Evolutionary conservation across 306 rosid species (phyloP).

Genomic region (Dicorynia guianensis): DNA sequence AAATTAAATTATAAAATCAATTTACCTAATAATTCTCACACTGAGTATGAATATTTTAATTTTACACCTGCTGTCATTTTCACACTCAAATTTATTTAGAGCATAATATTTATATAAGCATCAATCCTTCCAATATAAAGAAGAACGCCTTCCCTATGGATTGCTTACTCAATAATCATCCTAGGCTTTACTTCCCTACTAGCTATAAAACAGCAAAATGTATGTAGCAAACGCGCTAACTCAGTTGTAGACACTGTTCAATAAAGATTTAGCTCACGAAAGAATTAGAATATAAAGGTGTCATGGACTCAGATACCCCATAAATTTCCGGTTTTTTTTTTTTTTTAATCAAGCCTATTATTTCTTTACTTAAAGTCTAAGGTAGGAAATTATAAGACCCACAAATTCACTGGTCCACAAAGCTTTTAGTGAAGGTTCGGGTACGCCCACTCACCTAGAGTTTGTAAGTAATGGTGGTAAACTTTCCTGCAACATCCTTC

Average conservation of each 20-base stretch:
- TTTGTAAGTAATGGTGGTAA: no score
- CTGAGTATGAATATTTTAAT: no score
- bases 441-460: no score
- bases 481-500: no score
- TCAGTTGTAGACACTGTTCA: background rate
- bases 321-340: background rate
- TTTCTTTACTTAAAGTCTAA: background rate
- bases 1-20: no score
- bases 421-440: no score
- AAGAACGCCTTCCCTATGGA: background rate
- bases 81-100: no score
- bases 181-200: background rate
- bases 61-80: no score
- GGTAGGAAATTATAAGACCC: background rate
- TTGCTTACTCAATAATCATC: background rate
- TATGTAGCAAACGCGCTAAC: background rate
- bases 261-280: background rate
- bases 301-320: no score
- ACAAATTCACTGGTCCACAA: no score
- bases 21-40: no score
- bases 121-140: background rate
- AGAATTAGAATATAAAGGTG: background rate
- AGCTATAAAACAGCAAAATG: background rate
- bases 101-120: conserved; percentile 14
- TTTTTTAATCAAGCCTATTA: background rate